These are phyloP conservation scores for Solanum pinnatisectum DNA, from an alignment of 257 asterid species.

Conservation along the genomic window DNA sequence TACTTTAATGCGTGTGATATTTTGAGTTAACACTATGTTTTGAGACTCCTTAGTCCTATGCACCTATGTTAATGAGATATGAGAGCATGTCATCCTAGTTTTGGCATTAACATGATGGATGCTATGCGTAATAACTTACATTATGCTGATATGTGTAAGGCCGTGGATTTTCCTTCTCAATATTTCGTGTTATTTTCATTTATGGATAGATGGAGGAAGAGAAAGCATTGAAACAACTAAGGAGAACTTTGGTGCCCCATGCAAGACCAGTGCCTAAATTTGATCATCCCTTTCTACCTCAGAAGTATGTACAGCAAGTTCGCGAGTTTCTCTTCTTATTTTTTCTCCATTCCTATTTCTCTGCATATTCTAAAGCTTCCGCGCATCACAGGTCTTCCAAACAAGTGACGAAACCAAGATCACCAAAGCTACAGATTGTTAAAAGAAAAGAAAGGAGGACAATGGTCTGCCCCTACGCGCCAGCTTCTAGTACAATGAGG, in stretches of 20 bases:
- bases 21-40: background rate
- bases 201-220: conserved; percentile 80
- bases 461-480: conserved; percentile 16
- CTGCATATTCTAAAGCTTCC: background rate
- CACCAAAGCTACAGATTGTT: conserved; percentile 56
- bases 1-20: background rate
- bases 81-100: background rate
- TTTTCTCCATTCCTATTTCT: background rate
- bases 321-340: background rate
- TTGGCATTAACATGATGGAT: background rate
- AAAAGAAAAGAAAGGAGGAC: conserved; percentile 49
- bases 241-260: conserved; percentile 86
- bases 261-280: conserved; percentile 83
- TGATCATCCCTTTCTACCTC: conserved; percentile 72
- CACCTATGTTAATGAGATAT: background rate
- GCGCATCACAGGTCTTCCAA: conserved; percentile 52
- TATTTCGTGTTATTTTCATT: background rate
- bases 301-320: conserved; percentile 30
- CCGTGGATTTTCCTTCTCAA: background rate
- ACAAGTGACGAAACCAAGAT: conserved; percentile 65
- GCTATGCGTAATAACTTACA: background rate
- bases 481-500: conserved; percentile 50
- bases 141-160: background rate
- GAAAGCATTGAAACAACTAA: conserved; percentile 76
- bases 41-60: background rate